Percentiles rank a stretch among this genome's conserved stretches.
Conservation (phyloP, 1,284 basidiomycete genomes). For the Polyporus tsugae region DNA sequence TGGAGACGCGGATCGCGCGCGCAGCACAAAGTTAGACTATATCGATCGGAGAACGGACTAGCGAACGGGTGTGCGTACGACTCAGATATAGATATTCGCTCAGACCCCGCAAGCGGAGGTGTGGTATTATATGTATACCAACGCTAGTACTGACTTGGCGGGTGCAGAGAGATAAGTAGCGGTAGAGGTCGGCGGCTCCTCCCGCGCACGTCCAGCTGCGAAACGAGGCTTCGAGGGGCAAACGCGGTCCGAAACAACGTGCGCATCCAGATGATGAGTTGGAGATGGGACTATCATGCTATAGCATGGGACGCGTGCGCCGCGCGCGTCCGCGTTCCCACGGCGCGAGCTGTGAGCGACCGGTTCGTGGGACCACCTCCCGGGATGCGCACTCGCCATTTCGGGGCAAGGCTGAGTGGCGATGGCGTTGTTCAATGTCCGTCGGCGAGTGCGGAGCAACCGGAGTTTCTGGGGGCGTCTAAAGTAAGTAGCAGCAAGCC, state of each 20-base stretch:
- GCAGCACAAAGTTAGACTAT: background rate
- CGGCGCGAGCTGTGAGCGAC: background rate
- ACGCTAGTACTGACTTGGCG: background rate
- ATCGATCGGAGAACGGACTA: constrained; percentile 16
- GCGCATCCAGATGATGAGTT: background rate
- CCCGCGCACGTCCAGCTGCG: background rate
- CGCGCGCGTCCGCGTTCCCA: constrained; percentile 1
- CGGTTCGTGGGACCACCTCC: constrained; percentile 6
- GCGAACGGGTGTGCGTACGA: background rate
- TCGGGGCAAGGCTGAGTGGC: background rate
- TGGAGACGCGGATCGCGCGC: background rate
- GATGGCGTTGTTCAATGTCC: background rate
- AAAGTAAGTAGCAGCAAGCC: background rate
- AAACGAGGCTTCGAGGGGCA: background rate
- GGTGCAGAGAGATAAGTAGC: background rate
- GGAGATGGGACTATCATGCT: background rate
- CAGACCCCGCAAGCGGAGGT: background rate
- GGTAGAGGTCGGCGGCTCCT: background rate
- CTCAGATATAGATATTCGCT: background rate
- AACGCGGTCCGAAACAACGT: background rate
- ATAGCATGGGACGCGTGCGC: constrained; percentile 1
- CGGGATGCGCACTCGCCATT: constrained; percentile 17
- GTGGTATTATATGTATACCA: background rate
- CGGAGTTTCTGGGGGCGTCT: background rate
- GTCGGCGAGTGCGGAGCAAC: background rate